phyloP scores from a whole-genome alignment of 164 flowering plant species.

The Liriodendron chinense region DNA sequence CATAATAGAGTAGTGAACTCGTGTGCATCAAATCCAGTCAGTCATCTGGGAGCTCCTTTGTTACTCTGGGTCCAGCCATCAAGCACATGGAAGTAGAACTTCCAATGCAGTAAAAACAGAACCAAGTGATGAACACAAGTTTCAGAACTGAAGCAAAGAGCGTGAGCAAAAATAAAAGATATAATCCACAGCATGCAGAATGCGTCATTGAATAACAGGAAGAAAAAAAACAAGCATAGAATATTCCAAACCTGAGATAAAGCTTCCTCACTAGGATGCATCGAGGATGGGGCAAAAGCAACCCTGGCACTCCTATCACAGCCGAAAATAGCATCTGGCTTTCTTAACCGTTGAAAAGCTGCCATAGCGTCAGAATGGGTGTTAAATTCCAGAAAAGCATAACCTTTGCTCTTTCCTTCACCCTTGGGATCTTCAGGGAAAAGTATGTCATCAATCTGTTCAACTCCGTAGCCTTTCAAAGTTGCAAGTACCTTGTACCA shows the following conservation, averaged over 20 bases:
- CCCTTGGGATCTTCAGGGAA: slow-evolving; percentile 36
- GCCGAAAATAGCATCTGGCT: slow-evolving; percentile 47
- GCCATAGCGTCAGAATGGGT: slow-evolving; percentile 37
- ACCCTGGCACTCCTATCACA: slow-evolving; percentile 40
- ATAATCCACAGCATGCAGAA: neutral
- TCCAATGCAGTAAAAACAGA: neutral
- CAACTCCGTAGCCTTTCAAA: slow-evolving; percentile 30
- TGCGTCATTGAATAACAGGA: neutral
- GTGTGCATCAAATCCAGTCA: neutral
- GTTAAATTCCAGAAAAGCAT: slow-evolving; percentile 37
- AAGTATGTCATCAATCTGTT: slow-evolving; percentile 29
- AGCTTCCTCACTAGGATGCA: slow-evolving; percentile 38
- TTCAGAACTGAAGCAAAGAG: neutral
- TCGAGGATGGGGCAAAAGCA: slow-evolving; percentile 31
- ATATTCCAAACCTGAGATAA: slow-evolving; percentile 33
- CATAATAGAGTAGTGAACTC: neutral
- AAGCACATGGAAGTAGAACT: neutral
- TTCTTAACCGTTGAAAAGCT: slow-evolving; percentile 37
- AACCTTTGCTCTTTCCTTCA: slow-evolving; percentile 37
- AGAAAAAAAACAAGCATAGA: neutral
- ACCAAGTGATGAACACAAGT: neutral
- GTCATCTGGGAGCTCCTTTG: neutral
- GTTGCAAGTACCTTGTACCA: slow-evolving; percentile 28
- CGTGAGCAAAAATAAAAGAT: neutral
- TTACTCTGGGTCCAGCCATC: neutral